Conservation (phyloP, 1,139 yeast genomes). For the Pichia sp. region DNA sequence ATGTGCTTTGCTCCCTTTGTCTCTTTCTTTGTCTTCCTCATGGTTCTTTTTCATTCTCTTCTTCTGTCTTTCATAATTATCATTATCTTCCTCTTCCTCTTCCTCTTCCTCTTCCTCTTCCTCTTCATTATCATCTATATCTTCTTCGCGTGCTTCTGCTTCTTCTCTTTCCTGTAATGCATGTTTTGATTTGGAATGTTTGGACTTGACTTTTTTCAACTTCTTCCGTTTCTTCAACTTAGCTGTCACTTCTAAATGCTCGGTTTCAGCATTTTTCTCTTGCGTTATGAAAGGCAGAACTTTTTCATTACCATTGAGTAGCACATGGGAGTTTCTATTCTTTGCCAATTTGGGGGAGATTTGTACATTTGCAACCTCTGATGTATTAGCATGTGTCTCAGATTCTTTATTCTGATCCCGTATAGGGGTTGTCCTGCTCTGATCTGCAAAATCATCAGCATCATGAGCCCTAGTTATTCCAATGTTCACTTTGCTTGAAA, state of each 20-base stretch:
- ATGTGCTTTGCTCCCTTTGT: too few species aligned
- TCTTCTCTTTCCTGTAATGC: not conserved
- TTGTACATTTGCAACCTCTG: not conserved
- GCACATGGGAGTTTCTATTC: not conserved
- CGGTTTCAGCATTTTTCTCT: not conserved
- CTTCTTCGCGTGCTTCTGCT: not conserved
- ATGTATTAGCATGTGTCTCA: not conserved
- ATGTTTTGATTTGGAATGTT: not conserved
- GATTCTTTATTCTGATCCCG: too few species aligned
- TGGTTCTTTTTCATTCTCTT: not conserved
- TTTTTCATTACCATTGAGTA: too few species aligned
- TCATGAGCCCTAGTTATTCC: not conserved
- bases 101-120: not conserved
- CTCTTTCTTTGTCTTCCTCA: not conserved
- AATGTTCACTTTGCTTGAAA: too few species aligned
- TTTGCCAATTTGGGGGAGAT: not conserved
- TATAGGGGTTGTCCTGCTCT: not conserved
- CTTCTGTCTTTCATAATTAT: not conserved
- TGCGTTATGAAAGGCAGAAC: not conserved
- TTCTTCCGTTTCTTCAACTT: not conserved
- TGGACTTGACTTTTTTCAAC: not conserved
- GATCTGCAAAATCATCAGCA: not conserved
- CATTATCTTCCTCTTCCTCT: not conserved
- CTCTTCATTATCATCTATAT: not conserved
- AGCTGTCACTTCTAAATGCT: not conserved